Conservation (phyloP, 345 rosid genomes). For the Jatropha curcas region DNA sequence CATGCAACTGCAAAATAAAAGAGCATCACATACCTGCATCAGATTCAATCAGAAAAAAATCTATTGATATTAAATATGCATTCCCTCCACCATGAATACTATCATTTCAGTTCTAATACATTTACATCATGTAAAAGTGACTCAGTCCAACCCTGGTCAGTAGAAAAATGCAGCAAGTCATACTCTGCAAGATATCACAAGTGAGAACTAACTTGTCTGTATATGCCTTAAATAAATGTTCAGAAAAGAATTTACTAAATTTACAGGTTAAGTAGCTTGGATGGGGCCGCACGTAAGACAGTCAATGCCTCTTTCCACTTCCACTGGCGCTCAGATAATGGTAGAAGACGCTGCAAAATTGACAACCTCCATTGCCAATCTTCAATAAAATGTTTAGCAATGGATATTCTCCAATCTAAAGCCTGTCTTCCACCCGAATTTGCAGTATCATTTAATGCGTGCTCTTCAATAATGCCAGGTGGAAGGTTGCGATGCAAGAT, state of each 20-base stretch:
- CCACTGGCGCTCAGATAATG: slow-evolving; percentile 86
- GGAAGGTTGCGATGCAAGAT: slow-evolving; percentile 70
- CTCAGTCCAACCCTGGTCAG: background rate
- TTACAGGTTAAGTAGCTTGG: slow-evolving; percentile 91
- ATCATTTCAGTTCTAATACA: too few species aligned
- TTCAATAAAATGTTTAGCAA: slow-evolving; percentile 72
- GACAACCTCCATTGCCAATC: slow-evolving; percentile 98
- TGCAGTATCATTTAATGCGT: slow-evolving; percentile 49
- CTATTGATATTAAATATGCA: background rate
- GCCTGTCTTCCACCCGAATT: slow-evolving; percentile 66
- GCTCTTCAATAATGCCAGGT: slow-evolving; percentile 49
- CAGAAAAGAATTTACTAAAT: slow-evolving; percentile 27
- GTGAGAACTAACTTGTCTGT: slow-evolving; percentile 13
- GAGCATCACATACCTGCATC: slow-evolving; percentile 8
- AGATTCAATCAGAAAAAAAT: background rate
- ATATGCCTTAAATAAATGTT: slow-evolving; percentile 2
- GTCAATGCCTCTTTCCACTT: slow-evolving; percentile 90
- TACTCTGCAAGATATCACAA: background rate
- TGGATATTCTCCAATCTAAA: slow-evolving; percentile 85
- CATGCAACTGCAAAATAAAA: slow-evolving; percentile 73
- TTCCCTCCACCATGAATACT: background rate
- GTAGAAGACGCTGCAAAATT: slow-evolving; percentile 85
- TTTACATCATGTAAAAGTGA: background rate
- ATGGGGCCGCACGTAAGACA: slow-evolving; percentile 87
- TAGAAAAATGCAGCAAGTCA: background rate